Percentiles rank a stretch among this genome's conserved stretches.
Evolutionary conservation across 2,329 filamentous ascomycete species (phyloP).

Genomic region (Reticulascus tulasneorum): DNA sequence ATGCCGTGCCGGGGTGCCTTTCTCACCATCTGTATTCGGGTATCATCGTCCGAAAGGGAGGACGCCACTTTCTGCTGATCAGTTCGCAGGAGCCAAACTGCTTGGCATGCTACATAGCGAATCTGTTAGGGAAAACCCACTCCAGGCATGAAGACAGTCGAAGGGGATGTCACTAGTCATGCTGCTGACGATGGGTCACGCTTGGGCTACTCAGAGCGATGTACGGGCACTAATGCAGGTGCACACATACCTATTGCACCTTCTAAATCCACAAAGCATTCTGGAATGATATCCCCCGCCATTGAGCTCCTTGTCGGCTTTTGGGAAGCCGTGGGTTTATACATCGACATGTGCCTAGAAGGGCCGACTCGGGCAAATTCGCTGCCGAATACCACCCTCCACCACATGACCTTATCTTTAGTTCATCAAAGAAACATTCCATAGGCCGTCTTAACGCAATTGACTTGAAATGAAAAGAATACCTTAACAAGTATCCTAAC

Average conservation of each 20-base stretch:
- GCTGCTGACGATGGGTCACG: constrained; percentile 6
- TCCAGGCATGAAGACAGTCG: constrained; percentile 4
- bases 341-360: not conserved
- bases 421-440: too few relatives aligned
- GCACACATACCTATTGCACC: constrained; percentile 1
- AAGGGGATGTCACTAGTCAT: too few relatives aligned
- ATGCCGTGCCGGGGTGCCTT: too few relatives aligned
- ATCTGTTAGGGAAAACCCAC: not conserved
- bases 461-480: too few relatives aligned
- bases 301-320: constrained; percentile 2
- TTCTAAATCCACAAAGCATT: not conserved
- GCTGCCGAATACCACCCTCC: constrained; percentile 10
- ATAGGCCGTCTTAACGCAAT: too few relatives aligned
- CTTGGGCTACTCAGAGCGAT: constrained; percentile 3
- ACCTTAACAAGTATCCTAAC: too few relatives aligned
- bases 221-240: constrained; percentile 11
- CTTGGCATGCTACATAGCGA: not conserved
- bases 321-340: constrained; percentile 7
- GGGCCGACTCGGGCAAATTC: constrained; percentile 11
- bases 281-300: not conserved
- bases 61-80: not conserved
- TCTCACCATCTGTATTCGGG: too few relatives aligned
- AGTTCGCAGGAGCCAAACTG: not conserved
- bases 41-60: too few relatives aligned
- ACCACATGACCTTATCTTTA: constrained; percentile 1